These are phyloP conservation scores for Noccaea caerulescens DNA, from an alignment of 345 rosid species.

Conservation along the genomic window DNA sequence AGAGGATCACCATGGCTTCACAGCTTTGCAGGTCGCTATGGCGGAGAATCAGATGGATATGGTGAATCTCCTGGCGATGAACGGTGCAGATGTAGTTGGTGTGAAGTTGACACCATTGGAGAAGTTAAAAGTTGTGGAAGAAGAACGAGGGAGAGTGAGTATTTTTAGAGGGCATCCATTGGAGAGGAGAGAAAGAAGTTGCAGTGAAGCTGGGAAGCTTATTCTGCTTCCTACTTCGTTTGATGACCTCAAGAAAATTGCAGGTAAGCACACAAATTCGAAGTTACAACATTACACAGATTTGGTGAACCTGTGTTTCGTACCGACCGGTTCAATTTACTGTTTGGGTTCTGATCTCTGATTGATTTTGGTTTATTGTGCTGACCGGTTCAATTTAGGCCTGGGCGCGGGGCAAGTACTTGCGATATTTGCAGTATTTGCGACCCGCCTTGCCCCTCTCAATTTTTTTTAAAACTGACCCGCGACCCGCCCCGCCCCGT, in stretches of 20 bases:
- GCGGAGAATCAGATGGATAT: slow-evolving; percentile 60
- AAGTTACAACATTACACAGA: not conserved
- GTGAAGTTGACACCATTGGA: slow-evolving; percentile 39
- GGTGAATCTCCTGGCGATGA: slow-evolving; percentile 65
- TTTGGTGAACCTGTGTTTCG: not conserved
- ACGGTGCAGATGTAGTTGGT: slow-evolving; percentile 61
- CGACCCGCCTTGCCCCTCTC: too few relatives aligned
- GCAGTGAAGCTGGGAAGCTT: slow-evolving; percentile 64
- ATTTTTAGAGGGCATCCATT: slow-evolving; percentile 75
- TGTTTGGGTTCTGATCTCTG: slow-evolving; percentile 4
- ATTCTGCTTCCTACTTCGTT: slow-evolving; percentile 66
- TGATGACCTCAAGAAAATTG: slow-evolving; percentile 73
- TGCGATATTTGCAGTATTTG: too few relatives aligned
- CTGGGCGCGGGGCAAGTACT: too few relatives aligned
- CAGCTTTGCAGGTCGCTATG: slow-evolving; percentile 70
- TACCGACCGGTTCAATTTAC: slow-evolving; percentile 17
- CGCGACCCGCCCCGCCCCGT: too few relatives aligned
- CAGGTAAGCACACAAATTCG: slow-evolving; percentile 52
- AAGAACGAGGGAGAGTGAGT: slow-evolving; percentile 58
- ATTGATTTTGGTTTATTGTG: not conserved
- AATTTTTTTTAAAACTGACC: too few relatives aligned
- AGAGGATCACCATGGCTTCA: slow-evolving; percentile 59
- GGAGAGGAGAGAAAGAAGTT: slow-evolving; percentile 51
- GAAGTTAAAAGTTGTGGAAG: slow-evolving; percentile 42
- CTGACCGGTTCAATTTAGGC: slow-evolving; percentile 14